phyloP scores from a whole-genome alignment of 371 early-diverging fungal genomes.

The Massospora cicadina region DNA sequence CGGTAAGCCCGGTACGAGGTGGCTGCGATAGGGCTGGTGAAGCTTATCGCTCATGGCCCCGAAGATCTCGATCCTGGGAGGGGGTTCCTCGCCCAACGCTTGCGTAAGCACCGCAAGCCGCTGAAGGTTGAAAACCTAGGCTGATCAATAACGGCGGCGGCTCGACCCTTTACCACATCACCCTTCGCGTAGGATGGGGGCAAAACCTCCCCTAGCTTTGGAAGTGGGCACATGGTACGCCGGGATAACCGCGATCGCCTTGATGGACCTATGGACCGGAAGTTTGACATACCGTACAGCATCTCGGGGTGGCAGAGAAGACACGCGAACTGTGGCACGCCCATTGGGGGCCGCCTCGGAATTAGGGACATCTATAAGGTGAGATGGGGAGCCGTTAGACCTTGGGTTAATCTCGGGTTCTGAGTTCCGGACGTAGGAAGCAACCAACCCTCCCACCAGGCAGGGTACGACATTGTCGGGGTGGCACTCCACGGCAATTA shows the following conservation, averaged over 20 bases:
- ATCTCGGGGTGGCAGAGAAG: constrained; percentile 38
- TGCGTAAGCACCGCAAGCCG: constrained; percentile 73
- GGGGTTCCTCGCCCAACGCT: constrained; percentile 48
- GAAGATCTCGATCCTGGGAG: constrained; percentile 51
- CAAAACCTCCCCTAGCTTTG: constrained; percentile 72
- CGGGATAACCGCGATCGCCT: constrained; percentile 73
- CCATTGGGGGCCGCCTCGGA: constrained; percentile 27
- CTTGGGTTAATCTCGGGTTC: constrained; percentile 24
- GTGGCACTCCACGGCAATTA: constrained; percentile 80
- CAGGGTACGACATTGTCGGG: constrained; percentile 93
- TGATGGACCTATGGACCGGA: constrained; percentile 45
- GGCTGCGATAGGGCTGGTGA: constrained; percentile 85
- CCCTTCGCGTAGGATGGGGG: constrained; percentile 51
- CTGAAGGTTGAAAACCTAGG: constrained; percentile 80
- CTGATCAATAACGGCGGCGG: background rate
- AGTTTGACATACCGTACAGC: constrained; percentile 48
- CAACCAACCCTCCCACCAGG: constrained; percentile 83
- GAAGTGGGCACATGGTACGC: constrained; percentile 81
- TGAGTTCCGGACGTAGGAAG: constrained; percentile 47
- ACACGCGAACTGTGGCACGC: constrained; percentile 5
- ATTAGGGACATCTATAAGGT: constrained; percentile 23
- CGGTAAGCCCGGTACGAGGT: constrained; percentile 85
- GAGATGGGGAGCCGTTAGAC: constrained; percentile 7
- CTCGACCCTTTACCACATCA: constrained; percentile 52
- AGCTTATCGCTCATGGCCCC: constrained; percentile 86